A percentile compares a stretch with the other conserved stretches of the same genome.
Conservation (phyloP, 2,329 filamentous ascomycete genomes). For the Trichoderma atroviride region DNA sequence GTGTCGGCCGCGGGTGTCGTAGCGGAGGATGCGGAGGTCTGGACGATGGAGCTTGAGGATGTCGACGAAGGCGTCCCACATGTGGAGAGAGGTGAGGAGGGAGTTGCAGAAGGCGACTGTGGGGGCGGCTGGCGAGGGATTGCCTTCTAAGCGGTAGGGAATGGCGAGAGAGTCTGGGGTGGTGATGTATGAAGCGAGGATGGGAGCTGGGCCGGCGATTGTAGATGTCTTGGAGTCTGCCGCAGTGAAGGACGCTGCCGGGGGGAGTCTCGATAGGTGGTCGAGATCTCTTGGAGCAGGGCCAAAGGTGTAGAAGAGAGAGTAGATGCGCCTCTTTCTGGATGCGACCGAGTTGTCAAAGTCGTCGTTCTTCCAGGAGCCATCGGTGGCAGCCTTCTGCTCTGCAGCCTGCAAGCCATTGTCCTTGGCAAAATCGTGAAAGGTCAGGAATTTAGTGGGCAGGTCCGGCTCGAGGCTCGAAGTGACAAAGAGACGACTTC, state of each 20-base stretch:
- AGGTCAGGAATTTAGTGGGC: conserved; percentile 59
- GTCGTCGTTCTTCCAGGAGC: conserved; percentile 63
- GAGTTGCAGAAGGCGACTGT: conserved; percentile 78
- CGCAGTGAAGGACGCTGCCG: conserved; percentile 54
- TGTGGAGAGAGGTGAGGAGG: conserved; percentile 73
- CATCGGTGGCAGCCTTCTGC: conserved; percentile 64
- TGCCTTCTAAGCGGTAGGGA: conserved; percentile 77
- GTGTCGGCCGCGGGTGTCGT: conserved; percentile 72
- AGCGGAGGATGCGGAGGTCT: conserved; percentile 73
- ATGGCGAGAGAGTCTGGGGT: conserved; percentile 69
- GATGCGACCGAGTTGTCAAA: conserved; percentile 60
- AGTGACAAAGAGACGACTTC: conserved; percentile 70
- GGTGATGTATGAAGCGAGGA: conserved; percentile 68
- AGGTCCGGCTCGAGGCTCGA: conserved; percentile 61
- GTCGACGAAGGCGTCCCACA: conserved; percentile 77
- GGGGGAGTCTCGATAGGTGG: conserved; percentile 55
- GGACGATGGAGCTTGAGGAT: conserved; percentile 62
- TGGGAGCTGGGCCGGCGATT: conserved; percentile 51
- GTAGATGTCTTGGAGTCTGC: conserved; percentile 60
- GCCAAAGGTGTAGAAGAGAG: conserved; percentile 79
- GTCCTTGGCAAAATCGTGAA: conserved; percentile 71
- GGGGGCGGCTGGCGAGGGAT: conserved; percentile 65
- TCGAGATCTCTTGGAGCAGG: conserved; percentile 70
- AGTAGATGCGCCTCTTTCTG: conserved; percentile 63
- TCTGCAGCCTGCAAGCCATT: conserved; percentile 68